A percentile compares a stretch with the other conserved stretches of the same genome.
Conservation (phyloP, 495 filamentous ascomycete species). For the Tirmania nivea region DNA sequence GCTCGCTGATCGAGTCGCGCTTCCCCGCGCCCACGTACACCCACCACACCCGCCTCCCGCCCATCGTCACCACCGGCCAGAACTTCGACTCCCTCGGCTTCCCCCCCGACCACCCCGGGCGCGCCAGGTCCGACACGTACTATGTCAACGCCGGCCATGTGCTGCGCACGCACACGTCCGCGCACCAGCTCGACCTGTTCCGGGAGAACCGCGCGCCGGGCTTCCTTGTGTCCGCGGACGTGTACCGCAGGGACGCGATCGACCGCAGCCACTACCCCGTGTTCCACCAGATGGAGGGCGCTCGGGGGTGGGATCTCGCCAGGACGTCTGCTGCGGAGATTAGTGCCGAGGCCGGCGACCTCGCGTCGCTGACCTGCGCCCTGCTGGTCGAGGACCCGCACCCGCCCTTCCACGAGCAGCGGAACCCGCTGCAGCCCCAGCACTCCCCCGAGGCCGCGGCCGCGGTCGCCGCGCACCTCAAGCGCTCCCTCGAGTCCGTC, state of each 20-base stretch:
- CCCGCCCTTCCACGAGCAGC: slow-evolving; percentile 51
- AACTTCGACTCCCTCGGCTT: slow-evolving; percentile 97
- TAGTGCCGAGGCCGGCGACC: slow-evolving; percentile 36
- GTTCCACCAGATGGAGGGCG: slow-evolving; percentile 98
- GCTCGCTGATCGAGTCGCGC: slow-evolving; percentile 72
- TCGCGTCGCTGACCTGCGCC: slow-evolving; percentile 39
- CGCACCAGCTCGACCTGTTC: slow-evolving; percentile 80
- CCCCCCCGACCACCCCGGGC: slow-evolving; percentile 69
- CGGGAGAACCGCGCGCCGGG: slow-evolving; percentile 48
- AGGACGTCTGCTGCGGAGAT: slow-evolving; percentile 38
- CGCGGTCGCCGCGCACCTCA: slow-evolving; percentile 67
- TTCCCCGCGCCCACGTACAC: slow-evolving; percentile 55
- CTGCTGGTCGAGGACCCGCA: slow-evolving; percentile 68
- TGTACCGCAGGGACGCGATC: slow-evolving; percentile 86
- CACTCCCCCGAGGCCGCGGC: slow-evolving; percentile 59
- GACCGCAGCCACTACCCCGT: slow-evolving; percentile 88
- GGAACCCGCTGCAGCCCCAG: slow-evolving; percentile 59
- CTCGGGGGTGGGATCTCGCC: slow-evolving; percentile 63
- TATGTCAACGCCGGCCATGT: slow-evolving; percentile 74
- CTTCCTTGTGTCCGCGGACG: slow-evolving; percentile 83
- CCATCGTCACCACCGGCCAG: slow-evolving; percentile 63
- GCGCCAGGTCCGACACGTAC: slow-evolving; percentile 77
- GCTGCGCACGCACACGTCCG: slow-evolving; percentile 78
- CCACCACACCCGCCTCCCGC: slow-evolving; percentile 53
- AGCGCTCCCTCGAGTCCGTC: slow-evolving; percentile 69